Percentiles rank a stretch among this genome's conserved stretches.
Conservation (phyloP, 2,329 filamentous ascomycete species). For the Diaporthe capsici region DNA sequence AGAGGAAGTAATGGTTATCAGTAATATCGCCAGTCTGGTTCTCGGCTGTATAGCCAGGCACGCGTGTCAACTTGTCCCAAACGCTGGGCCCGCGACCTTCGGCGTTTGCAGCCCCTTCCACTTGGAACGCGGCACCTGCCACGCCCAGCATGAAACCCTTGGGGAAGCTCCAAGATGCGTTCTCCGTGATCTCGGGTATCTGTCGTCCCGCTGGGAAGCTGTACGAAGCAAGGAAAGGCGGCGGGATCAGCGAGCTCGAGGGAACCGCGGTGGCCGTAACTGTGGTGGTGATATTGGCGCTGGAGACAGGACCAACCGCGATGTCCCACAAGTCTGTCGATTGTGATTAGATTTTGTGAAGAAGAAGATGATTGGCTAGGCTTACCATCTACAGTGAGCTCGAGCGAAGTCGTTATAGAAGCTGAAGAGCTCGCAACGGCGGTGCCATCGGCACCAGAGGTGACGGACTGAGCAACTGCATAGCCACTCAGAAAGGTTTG, state of each 20-base stretch:
- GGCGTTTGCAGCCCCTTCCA: slow-evolving; percentile 36
- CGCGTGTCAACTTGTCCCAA: slow-evolving; percentile 32
- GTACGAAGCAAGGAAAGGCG: slow-evolving; percentile 54
- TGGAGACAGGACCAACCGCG: slow-evolving; percentile 29
- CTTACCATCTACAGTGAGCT: slow-evolving; percentile 30
- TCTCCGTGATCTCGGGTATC: slow-evolving; percentile 2
- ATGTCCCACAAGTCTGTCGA: slow-evolving; percentile 30
- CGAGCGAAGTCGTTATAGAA: slow-evolving; percentile 29
- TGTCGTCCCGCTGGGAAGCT: slow-evolving; percentile 43
- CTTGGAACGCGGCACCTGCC: slow-evolving; percentile 33
- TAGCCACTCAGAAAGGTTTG: slow-evolving; percentile 25
- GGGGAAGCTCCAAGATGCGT: slow-evolving; percentile 39
- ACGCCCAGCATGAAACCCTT: slow-evolving; percentile 34
- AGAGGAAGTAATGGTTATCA: slow-evolving; percentile 38
- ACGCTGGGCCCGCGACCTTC: slow-evolving; percentile 35
- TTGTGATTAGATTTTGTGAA: background rate
- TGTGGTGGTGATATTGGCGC: slow-evolving; percentile 35
- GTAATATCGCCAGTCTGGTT: slow-evolving; percentile 36
- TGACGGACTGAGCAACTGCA: slow-evolving; percentile 14
- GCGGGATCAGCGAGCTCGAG: slow-evolving; percentile 31
- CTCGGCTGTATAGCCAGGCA: slow-evolving; percentile 30
- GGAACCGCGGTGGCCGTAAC: slow-evolving; percentile 26
- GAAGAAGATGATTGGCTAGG: too few species aligned
- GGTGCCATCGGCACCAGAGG: background rate
- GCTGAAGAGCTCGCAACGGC: slow-evolving; percentile 10